Percentiles rank a stretch among this genome's conserved stretches.
Evolutionary conservation across 441 rosid genomes (phyloP).

Genomic region (Aleurites moluccanus): DNA sequence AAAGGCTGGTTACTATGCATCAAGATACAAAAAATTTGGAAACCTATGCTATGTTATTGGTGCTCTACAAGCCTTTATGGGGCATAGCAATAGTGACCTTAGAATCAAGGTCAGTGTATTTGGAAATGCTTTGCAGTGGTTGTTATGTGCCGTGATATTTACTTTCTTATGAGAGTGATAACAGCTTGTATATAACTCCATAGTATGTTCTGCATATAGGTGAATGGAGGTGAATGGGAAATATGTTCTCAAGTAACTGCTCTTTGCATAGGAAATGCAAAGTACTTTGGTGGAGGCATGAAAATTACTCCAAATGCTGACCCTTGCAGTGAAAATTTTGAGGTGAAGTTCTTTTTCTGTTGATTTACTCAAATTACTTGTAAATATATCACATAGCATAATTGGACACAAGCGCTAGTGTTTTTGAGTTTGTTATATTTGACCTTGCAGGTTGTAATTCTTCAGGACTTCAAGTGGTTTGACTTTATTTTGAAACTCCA

Average conservation of each 20-base stretch:
- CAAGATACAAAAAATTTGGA: conserved; percentile 71
- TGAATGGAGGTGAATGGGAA: conserved; percentile 89
- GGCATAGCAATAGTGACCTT: conserved; percentile 75
- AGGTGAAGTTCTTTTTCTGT: conserved; percentile 43
- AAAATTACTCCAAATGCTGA: conserved; percentile 90
- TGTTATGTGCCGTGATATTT: not conserved
- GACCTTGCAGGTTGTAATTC: conserved; percentile 69
- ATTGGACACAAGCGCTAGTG: not conserved
- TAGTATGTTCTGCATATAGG: conserved; percentile 38
- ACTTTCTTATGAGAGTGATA: not conserved
- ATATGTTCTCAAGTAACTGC: conserved; percentile 73
- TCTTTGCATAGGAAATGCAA: conserved; percentile 88
- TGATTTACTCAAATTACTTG: not conserved
- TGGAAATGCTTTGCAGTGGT: not conserved
- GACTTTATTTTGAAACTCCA: conserved; percentile 76
- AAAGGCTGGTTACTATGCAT: conserved; percentile 91
- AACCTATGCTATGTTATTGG: conserved; percentile 85
- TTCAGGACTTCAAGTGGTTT: conserved; percentile 93
- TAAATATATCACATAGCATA: not conserved
- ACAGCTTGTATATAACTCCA: conserved; percentile 9
- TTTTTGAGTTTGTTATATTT: not conserved
- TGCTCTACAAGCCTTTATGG: conserved; percentile 85
- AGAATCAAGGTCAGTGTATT: conserved; percentile 62
- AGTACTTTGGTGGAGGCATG: conserved; percentile 98
- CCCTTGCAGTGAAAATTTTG: conserved; percentile 73